Base-by-base conservation (phyloP, 441 rosid genomes). In the Adansonia madagascariensis region DNA sequence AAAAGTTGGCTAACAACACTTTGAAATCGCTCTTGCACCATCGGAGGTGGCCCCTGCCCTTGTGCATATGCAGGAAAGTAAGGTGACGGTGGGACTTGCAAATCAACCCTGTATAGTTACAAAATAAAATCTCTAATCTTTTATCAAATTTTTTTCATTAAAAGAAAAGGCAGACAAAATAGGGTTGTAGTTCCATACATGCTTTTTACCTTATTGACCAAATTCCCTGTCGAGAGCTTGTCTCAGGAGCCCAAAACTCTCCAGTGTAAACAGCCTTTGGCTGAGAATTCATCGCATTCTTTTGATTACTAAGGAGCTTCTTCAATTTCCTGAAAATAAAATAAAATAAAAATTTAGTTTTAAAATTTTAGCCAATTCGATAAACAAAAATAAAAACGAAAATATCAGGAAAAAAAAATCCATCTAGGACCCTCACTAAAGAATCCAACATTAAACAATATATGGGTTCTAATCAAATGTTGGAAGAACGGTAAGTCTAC, bases 1-100 rank as follows among this genome's bases (percentile, higher is more conserved):
- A 96, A 92, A 78, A 94, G 97, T 81, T 96, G 97, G 81, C 89
- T 90, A 67, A 92, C 80, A 83, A 94, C 92, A 74, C 97, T 92
- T 83, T 89, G 97, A 81, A 94, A 92, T 24, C 95, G 90, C 80
- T 94, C 97, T 63, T 89, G 91, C 78, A 94, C 90, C 98, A 94
- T 89, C 0, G 97, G 96, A 63, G 97, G 90, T 6, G 95, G 97
- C 50, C 97, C 97, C 84, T 90, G 94, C 14, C 87, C 94, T 85
- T 87, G 94, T 8, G 94, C 98, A 75, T 86, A 82, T 39, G 86
- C 77, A 63, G 97, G 97, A 75, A 92, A 86, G 83, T 87, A 92
- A 14, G 95, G 89, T 0, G 99, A 94, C n/a, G 93, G 80, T 46
- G 97, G 97, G 2, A 89, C 74, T 84, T 85, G 87, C 84, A 94